phyloP scores from a whole-genome alignment of 1,139 yeast genomes.

The Yamadazyma atmosphaerica region DNA sequence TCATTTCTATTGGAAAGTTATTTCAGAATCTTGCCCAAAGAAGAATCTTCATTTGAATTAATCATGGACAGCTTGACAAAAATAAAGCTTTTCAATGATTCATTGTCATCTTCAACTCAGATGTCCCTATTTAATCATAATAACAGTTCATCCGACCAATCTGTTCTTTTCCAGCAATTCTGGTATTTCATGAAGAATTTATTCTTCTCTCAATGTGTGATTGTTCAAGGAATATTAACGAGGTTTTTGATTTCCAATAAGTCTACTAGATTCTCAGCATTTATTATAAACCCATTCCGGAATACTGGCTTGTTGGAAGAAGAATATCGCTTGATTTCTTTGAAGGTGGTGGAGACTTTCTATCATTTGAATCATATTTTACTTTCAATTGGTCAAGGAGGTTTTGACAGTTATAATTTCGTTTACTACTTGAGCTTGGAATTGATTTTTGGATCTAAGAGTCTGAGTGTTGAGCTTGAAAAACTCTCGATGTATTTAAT shows the following conservation, averaged over 20 bases:
- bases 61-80: constrained; percentile 20
- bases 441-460: constrained; percentile 30
- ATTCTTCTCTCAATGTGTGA: constrained; percentile 51
- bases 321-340: constrained; percentile 31
- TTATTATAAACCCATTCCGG: constrained; percentile 2
- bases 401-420: constrained; percentile 69
- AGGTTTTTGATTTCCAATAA: constrained; percentile 26
- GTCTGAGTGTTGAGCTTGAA: constrained; percentile 31
- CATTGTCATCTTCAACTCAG: constrained; percentile 25
- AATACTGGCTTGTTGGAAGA: constrained; percentile 15
- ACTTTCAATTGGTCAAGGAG: constrained; percentile 65
- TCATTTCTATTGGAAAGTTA: constrained; percentile 47
- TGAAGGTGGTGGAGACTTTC: constrained; percentile 45
- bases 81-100: constrained; percentile 28
- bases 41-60: constrained; percentile 19
- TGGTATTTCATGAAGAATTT: constrained; percentile 44
- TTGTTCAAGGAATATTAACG: constrained; percentile 56
- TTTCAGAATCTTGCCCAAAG: constrained; percentile 22
- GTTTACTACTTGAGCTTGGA: constrained; percentile 58
- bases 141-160: constrained; percentile 12
- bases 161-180: constrained; percentile 23
- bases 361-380: constrained; percentile 57
- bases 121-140: constrained; percentile 23
- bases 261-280: constrained; percentile 9
- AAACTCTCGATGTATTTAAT: constrained; percentile 40